Conservation (phyloP, 2,329 filamentous ascomycete species). For the Neurospora sp. region DNA sequence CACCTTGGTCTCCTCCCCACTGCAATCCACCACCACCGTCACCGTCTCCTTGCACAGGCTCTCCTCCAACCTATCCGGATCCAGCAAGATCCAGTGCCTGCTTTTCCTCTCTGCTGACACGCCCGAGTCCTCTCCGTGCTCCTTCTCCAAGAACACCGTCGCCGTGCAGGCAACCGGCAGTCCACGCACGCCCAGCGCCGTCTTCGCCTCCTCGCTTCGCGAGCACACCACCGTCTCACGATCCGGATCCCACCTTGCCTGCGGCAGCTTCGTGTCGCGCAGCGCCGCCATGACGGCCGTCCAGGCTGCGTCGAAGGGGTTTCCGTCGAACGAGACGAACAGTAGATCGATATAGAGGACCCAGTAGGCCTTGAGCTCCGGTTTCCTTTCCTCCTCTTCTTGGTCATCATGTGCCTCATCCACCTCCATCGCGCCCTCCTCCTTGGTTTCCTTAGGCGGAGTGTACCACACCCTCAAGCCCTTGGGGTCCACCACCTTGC, state of each 20-base stretch:
- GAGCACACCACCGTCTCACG: conserved; percentile 70
- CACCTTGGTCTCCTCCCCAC: conserved; percentile 43
- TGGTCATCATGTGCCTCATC: conserved; percentile 14
- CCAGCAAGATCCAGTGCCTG: conserved; percentile 67
- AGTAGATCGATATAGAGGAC: conserved; percentile 91
- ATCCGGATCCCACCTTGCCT: conserved; percentile 76
- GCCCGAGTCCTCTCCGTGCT: conserved; percentile 30
- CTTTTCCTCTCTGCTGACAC: conserved; percentile 21
- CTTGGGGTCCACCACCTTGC: conserved; percentile 53
- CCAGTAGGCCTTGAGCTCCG: conserved; percentile 74
- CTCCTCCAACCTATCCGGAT: conserved; percentile 88
- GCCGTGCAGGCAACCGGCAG: conserved; percentile 71
- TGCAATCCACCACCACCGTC: conserved; percentile 68
- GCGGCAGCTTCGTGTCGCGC: conserved; percentile 64
- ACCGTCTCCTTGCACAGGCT: conserved; percentile 70
- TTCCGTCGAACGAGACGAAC: conserved; percentile 87
- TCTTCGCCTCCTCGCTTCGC: conserved; percentile 36
- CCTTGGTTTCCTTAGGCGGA: conserved; percentile 29
- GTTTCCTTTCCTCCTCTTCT: conserved; percentile 18
- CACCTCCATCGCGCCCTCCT: conserved; percentile 27
- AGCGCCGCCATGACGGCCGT: conserved; percentile 72
- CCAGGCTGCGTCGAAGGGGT: conserved; percentile 88
- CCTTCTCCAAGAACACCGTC: conserved; percentile 62
- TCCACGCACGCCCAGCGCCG: conserved; percentile 48
- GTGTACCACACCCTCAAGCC: conserved; percentile 66